A percentile compares a stretch with the other conserved stretches of the same genome.
Conservation (phyloP, 371 early-diverging fungal genomes). For the Choanephora cucurbitarum region DNA sequence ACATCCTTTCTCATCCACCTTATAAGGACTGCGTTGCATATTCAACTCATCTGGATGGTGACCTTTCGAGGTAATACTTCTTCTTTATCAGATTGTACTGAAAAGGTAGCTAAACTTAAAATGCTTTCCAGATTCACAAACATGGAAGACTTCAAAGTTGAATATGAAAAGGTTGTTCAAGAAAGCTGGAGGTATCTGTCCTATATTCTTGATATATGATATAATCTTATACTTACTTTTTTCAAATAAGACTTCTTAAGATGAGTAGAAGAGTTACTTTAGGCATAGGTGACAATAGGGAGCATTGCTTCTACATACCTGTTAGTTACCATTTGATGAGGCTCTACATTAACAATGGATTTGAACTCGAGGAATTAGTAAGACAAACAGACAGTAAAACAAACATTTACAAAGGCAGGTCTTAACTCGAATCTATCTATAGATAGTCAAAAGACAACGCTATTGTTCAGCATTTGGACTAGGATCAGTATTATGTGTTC, state of each 20-base stretch:
- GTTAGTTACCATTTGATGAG: constrained; percentile 83
- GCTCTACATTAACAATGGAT: constrained; percentile 80
- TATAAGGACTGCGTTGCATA: constrained; percentile 92
- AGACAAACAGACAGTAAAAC: neutral
- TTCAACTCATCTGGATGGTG: constrained; percentile 76
- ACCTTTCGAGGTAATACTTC: constrained; percentile 61
- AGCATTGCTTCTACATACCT: constrained; percentile 87
- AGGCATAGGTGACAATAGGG: constrained; percentile 91
- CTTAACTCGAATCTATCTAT: neutral
- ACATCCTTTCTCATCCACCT: constrained; percentile 90
- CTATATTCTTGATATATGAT: no score
- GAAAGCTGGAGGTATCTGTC: constrained; percentile 67
- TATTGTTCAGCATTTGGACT: constrained; percentile 89
- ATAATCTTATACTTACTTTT: neutral
- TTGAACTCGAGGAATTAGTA: constrained; percentile 86
- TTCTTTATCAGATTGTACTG: neutral
- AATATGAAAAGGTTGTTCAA: constrained; percentile 73
- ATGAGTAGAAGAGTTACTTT: constrained; percentile 74
- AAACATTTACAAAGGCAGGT: neutral
- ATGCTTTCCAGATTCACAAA: constrained; percentile 63
- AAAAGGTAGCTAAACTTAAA: neutral
- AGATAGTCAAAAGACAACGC: constrained; percentile 88
- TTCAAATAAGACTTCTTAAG: constrained; percentile 42
- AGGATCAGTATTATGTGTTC: constrained; percentile 85
- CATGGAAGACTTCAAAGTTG: constrained; percentile 71